These are phyloP conservation scores for Beauveria pseudobassiana DNA, from an alignment of 2,329 filamentous ascomycete species.

Conservation along the genomic window DNA sequence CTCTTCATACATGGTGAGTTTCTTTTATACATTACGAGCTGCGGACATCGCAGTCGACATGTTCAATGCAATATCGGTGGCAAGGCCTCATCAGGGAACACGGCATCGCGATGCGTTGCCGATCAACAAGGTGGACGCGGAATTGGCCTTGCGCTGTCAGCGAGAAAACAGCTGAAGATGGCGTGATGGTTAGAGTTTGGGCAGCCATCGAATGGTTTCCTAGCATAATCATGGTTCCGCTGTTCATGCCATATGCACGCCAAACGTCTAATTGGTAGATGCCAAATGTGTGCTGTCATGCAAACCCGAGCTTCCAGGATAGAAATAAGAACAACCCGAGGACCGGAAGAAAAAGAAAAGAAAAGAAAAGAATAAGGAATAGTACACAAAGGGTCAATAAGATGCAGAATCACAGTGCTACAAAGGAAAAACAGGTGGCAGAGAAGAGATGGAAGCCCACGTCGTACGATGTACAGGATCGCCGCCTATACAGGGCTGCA, in stretches of 20 bases:
- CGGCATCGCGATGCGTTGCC: too few species aligned
- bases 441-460: not conserved
- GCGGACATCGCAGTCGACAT: too few species aligned
- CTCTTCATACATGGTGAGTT: too few species aligned
- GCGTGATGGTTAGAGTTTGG: not conserved
- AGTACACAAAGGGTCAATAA: not conserved
- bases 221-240: not conserved
- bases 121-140: too few species aligned
- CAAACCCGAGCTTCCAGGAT: not conserved
- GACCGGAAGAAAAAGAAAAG: not conserved
- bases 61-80: too few species aligned
- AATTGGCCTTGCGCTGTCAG: not conserved
- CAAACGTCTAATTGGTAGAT: not conserved
- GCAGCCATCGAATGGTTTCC: not conserved
- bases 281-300: not conserved
- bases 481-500: not conserved
- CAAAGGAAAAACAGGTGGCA: not conserved
- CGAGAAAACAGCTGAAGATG: not conserved
- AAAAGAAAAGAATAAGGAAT: not conserved
- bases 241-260: not conserved
- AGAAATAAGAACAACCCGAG: not conserved
- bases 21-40: too few species aligned
- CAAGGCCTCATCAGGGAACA: too few species aligned
- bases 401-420: not conserved
- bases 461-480: not conserved